These are phyloP conservation scores for Fusarium sp. DNA, from an alignment of 2,329 filamentous ascomycete species.

Conservation along the genomic window DNA sequence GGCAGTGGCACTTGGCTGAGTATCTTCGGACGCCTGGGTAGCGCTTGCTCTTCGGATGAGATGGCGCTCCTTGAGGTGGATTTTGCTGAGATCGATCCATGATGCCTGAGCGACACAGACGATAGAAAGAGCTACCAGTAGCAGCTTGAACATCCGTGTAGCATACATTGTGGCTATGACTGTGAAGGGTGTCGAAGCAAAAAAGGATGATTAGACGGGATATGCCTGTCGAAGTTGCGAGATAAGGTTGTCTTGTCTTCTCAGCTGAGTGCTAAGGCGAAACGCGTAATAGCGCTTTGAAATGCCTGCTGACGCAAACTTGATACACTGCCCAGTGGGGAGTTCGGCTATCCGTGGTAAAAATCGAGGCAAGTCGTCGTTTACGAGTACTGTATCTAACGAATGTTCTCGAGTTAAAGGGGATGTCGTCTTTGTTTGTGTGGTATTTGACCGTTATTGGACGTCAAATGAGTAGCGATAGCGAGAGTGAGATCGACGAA, in stretches of 20 bases:
- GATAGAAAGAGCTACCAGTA: constrained; percentile 66
- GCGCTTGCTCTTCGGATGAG: constrained; percentile 43
- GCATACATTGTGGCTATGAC: constrained; percentile 61
- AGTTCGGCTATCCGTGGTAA: constrained; percentile 13
- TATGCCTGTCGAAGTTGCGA: constrained; percentile 7
- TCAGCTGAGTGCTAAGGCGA: constrained; percentile 15
- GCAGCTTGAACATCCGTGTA: constrained; percentile 61
- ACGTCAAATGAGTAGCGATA: constrained; percentile 35
- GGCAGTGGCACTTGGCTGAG: constrained; percentile 24
- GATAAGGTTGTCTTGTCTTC: constrained; percentile 6
- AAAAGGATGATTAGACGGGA: constrained; percentile 6
- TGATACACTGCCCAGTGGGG: constrained; percentile 14
- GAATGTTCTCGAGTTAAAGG: constrained; percentile 12
- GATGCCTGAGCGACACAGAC: constrained; percentile 63
- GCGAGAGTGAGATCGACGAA: constrained; percentile 38
- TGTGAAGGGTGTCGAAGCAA: constrained; percentile 2
- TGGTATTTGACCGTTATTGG: constrained; percentile 16
- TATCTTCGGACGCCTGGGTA: constrained; percentile 28
- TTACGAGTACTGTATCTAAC: constrained; percentile 12
- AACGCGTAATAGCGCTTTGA: constrained; percentile 18
- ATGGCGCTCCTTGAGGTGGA: constrained; percentile 38
- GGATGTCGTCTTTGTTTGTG: constrained; percentile 11
- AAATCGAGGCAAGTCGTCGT: constrained; percentile 10
- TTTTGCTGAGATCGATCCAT: constrained; percentile 50
- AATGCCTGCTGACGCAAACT: constrained; percentile 16